Evolutionary conservation across 805 yeast genomes (phyloP), one percentile per base, ranked within the genome.

Genomic region (Cyberlindnera maritima): DNA sequence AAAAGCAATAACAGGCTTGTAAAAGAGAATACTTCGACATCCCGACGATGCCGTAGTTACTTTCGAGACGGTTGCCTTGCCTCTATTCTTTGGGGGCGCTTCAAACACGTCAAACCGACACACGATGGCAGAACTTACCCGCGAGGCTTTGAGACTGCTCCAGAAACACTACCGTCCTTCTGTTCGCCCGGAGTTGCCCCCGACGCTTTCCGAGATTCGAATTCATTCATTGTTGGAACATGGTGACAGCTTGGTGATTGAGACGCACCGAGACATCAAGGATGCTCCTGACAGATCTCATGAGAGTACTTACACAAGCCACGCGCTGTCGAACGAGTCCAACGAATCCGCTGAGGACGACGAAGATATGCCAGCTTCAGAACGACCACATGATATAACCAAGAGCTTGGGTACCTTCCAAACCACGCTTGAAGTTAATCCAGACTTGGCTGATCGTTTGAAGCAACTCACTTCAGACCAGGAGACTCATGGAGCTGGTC

Each of bases 161-260:
- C 48, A 44, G 39, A 44, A 39, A 39, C 31, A 21, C 17, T 40
- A 34, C 14, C 23, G 44, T 5, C 9, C 21, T 10, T 14, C 31
- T 3, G 9, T 13, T 9, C 23, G 8, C 4, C 25, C 21, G 4
- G 41, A 36, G 33, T 3, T 36, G 4, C 37, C 35, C 4, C 33
- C 3, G 9, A 34, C 44, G 2, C 44, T 45, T 9, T 45, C 44
- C 3, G 41, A 40, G 13, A 32, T 40, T 3, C 19, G 48, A 5
- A 32, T 45, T n/a, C 17, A 36, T 12, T 40, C 37, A 14, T 36
- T 40, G 14, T 36, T 36, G 33, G 29, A 36, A n/a, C 31, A 40
- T 18, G 41, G 35, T 18, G 41, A 45, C 23, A 41, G 31, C 7
- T 23, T 21, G 11, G 31, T 18, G 28, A 25, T 34, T 12, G 40